Percentiles rank a stretch among this genome's conserved stretches.
These are phyloP conservation scores for Pythium vanterpoolii DNA, from an alignment of 352 stramenopile species.

Conservation along the genomic window DNA sequence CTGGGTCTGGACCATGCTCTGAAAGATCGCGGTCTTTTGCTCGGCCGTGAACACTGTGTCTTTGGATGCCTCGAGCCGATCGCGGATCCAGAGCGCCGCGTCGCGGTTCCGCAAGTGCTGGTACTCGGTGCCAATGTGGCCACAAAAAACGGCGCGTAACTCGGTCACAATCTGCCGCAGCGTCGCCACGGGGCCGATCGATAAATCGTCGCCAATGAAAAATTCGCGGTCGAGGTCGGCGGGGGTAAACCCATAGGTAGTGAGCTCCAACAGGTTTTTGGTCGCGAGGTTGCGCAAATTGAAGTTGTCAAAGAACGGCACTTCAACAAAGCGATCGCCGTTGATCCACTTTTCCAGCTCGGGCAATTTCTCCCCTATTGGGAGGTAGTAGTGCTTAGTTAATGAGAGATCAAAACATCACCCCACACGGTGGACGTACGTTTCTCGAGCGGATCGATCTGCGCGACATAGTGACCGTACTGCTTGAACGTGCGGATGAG, in stretches of 20 bases:
- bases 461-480: constrained; percentile 86
- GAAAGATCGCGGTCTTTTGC: constrained; percentile 94
- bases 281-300: constrained; percentile 79
- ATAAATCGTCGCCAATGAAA: constrained; percentile 88
- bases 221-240: constrained; percentile 90
- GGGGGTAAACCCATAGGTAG: constrained; percentile 85
- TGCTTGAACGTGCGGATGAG: constrained; percentile 89
- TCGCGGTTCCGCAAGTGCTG: constrained; percentile 96
- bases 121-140: constrained; percentile 97
- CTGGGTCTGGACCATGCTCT: constrained; percentile 93
- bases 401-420: background rate
- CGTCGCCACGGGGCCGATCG: constrained; percentile 77
- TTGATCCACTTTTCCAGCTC: constrained; percentile 85
- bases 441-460: constrained; percentile 86
- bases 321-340: constrained; percentile 79
- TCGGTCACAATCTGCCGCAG: constrained; percentile 89
- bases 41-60: constrained; percentile 53
- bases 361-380: constrained; percentile 68
- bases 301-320: constrained; percentile 87
- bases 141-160: constrained; percentile 95
- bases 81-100: constrained; percentile 78
- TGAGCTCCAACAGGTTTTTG: constrained; percentile 82
- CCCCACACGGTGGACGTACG: constrained; percentile 34
- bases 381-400: background rate
- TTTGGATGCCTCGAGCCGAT: constrained; percentile 67